Conservation (phyloP, 106 monocot genomes). For the Dactylorhiza incarnata region DNA sequence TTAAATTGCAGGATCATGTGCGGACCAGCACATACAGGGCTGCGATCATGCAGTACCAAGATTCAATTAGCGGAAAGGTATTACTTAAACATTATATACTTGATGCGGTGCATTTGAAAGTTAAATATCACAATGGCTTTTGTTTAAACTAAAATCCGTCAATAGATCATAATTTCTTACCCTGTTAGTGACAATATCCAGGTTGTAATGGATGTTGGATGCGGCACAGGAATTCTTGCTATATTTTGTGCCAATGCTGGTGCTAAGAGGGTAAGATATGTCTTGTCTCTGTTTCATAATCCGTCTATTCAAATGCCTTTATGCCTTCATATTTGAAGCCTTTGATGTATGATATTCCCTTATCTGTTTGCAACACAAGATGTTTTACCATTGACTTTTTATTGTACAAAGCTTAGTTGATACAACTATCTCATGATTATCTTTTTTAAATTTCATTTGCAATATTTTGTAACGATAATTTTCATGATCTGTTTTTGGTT, state of each 20-base stretch:
- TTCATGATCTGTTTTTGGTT: background rate
- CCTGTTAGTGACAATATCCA: constrained; percentile 3
- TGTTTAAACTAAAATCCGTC: background rate
- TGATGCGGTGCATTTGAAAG: background rate
- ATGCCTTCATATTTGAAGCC: background rate
- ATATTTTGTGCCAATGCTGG: constrained; percentile 94
- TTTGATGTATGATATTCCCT: background rate
- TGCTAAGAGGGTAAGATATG: constrained; percentile 61
- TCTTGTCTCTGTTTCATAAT: background rate
- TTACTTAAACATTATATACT: background rate
- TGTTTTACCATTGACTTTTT: background rate
- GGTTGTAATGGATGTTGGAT: constrained; percentile 95
- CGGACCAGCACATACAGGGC: constrained; percentile 73
- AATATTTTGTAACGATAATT: background rate
- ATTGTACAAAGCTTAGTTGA: background rate
- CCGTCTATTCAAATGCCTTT: too few species aligned
- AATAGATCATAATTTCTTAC: constrained; percentile 3
- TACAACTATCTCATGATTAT: background rate
- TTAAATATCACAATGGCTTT: background rate
- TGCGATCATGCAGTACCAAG: constrained; percentile 85
- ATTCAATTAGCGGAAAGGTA: constrained; percentile 83
- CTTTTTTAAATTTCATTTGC: background rate
- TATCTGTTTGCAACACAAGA: background rate
- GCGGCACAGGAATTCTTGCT: constrained; percentile 85
- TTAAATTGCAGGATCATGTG: constrained; percentile 56